A percentile compares a stretch with the other conserved stretches of the same genome.
Conservation (phyloP, 2,329 filamentous ascomycete species). For the Aspergillus udagawae region DNA sequence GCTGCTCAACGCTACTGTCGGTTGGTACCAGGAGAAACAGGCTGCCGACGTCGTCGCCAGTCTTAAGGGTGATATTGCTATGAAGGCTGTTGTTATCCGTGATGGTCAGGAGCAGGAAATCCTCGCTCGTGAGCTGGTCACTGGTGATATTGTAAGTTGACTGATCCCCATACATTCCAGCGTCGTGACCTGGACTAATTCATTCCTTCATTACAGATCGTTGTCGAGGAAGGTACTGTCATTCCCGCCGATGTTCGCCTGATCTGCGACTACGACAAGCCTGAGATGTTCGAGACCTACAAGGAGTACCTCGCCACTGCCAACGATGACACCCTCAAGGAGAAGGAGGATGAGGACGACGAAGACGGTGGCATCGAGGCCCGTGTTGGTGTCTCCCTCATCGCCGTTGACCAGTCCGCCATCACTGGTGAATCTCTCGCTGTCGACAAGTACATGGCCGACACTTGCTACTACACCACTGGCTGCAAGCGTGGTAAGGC, state of each 20-base stretch:
- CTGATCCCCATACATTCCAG: neutral
- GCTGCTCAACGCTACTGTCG: slow-evolving; percentile 69
- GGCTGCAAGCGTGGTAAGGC: slow-evolving; percentile 78
- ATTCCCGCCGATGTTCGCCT: slow-evolving; percentile 67
- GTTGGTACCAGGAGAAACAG: slow-evolving; percentile 80
- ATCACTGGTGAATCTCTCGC: slow-evolving; percentile 78
- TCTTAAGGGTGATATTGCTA: slow-evolving; percentile 74
- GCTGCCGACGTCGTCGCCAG: slow-evolving; percentile 71
- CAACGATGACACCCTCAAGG: slow-evolving; percentile 56
- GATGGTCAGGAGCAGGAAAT: slow-evolving; percentile 65
- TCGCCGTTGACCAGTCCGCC: slow-evolving; percentile 73
- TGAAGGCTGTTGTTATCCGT: slow-evolving; percentile 66
- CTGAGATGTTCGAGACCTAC: slow-evolving; percentile 64
- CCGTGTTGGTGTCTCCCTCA: slow-evolving; percentile 60
- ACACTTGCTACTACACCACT: slow-evolving; percentile 72
- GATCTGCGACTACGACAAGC: slow-evolving; percentile 68
- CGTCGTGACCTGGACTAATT: neutral
- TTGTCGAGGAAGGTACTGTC: slow-evolving; percentile 68
- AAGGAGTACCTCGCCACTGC: slow-evolving; percentile 61
- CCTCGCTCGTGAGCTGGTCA: slow-evolving; percentile 67
- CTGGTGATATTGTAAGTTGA: slow-evolving; percentile 66
- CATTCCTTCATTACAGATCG: slow-evolving; percentile 42
- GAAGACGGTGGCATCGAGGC: slow-evolving; percentile 52
- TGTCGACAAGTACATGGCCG: slow-evolving; percentile 60
- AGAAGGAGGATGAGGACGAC: slow-evolving; percentile 55